Evolutionary conservation across 2,329 filamentous ascomycete species (phyloP).

Genomic region (Sporothrix pallida): DNA sequence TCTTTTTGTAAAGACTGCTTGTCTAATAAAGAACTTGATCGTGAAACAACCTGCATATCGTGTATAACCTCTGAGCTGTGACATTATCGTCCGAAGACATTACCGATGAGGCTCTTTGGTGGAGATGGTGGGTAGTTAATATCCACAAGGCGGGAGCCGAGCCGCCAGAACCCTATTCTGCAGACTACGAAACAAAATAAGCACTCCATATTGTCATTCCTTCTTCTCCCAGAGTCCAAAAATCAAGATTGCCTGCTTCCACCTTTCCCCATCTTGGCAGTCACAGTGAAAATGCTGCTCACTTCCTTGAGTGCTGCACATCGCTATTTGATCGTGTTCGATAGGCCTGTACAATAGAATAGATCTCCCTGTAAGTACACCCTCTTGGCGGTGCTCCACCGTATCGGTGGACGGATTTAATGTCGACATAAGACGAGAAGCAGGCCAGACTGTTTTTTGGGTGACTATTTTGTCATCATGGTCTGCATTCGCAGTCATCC

Average conservation of each 20-base stretch:
- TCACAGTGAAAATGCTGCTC: neutral
- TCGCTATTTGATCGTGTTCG: neutral
- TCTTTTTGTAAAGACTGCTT: neutral
- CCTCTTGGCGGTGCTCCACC: constrained; percentile 4
- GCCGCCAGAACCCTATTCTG: neutral
- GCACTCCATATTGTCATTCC: no score
- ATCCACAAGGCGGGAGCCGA: constrained; percentile 1
- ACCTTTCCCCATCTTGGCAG: neutral
- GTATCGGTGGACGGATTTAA: neutral
- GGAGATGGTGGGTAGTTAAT: neutral
- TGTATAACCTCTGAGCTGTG: no score
- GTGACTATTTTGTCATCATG: neutral
- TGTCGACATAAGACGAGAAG: neutral
- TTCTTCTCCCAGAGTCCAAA: no score
- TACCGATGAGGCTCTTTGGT: neutral
- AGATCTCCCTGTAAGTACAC: neutral
- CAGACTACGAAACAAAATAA: neutral
- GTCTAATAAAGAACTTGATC: neutral
- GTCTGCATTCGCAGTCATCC: neutral
- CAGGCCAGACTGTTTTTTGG: neutral
- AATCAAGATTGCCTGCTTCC: neutral
- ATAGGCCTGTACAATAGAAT: neutral
- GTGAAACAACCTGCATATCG: no score
- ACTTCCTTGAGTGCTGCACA: neutral
- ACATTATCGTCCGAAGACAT: no score